Conservation (phyloP, 2,329 filamentous ascomycete species). For the Hypoxylon sp. region DNA sequence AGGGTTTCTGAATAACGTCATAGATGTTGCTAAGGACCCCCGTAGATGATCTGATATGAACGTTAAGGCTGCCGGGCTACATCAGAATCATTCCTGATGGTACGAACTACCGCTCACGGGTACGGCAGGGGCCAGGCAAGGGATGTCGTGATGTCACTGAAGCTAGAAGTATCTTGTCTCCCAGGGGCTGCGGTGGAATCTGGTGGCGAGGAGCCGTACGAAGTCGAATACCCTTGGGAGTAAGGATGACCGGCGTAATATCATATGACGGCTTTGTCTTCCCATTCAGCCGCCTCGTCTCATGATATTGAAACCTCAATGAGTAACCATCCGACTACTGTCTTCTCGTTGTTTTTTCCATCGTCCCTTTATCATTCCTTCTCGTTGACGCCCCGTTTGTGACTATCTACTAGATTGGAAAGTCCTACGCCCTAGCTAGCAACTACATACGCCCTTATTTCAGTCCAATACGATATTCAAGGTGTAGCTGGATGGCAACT, state of each 20-base stretch:
- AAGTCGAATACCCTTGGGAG: background rate
- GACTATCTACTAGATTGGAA: background rate
- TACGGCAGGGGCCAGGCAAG: background rate
- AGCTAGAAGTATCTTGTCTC: background rate
- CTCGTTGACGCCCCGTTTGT: background rate
- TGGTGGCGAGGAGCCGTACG: background rate
- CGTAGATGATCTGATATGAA: conserved; percentile 28
- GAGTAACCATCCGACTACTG: background rate
- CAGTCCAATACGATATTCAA: background rate
- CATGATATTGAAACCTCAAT: background rate
- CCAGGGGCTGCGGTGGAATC: background rate
- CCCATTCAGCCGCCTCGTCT: background rate
- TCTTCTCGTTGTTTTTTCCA: background rate
- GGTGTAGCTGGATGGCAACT: background rate
- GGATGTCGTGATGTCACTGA: background rate
- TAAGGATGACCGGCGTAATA: background rate
- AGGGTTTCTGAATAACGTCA: conserved; percentile 14
- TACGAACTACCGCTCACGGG: background rate
- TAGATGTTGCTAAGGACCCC: conserved; percentile 3
- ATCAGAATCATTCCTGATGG: background rate
- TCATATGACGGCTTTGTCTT: background rate
- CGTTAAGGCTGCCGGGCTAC: background rate
- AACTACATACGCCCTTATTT: background rate
- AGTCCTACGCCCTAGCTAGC: background rate
- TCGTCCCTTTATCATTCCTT: background rate